These are phyloP conservation scores for Phytophthora pseudosyringae DNA, from an alignment of 352 stramenopile species.

Conservation along the genomic window DNA sequence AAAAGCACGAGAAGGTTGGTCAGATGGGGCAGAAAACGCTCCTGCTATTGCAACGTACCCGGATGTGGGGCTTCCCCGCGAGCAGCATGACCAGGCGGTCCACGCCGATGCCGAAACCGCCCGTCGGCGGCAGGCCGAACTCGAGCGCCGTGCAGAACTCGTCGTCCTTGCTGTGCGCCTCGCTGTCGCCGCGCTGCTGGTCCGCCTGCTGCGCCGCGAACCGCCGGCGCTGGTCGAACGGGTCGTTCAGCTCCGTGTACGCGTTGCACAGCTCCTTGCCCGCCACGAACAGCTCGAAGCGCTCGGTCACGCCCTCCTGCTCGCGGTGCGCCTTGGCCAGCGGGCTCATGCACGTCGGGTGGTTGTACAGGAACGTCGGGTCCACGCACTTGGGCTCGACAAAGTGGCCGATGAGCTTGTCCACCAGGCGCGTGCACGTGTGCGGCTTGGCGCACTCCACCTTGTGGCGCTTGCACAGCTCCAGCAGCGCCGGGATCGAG, in stretches of 20 bases:
- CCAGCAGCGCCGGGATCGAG: constrained; percentile 77
- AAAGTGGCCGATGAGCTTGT: constrained; percentile 98
- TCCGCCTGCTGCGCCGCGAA: constrained; percentile 95
- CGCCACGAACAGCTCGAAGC: constrained; percentile 98
- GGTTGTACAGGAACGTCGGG: constrained; percentile 98
- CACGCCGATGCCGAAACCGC: constrained; percentile 97
- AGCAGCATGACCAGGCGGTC: constrained; percentile 99
- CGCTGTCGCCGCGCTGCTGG: constrained; percentile 78
- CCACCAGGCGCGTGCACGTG: constrained; percentile 95
- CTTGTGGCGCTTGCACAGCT: constrained; percentile 86
- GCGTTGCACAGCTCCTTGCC: constrained; percentile 97
- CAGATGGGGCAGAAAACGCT: not conserved
- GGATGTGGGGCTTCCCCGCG: constrained; percentile 98
- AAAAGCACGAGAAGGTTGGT: not conserved
- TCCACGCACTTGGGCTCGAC: constrained; percentile 94
- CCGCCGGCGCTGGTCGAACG: constrained; percentile 95
- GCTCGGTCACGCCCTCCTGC: constrained; percentile 95
- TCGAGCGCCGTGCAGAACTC: constrained; percentile 98
- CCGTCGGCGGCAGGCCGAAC: constrained; percentile 97
- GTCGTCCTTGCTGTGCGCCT: constrained; percentile 95
- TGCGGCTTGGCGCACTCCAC: constrained; percentile 94
- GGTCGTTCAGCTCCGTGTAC: constrained; percentile 99
- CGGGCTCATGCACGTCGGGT: constrained; percentile 98
- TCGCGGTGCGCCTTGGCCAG: constrained; percentile 94
- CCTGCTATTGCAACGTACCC: constrained; percentile 45